phyloP scores from a whole-genome alignment of 2,329 filamentous ascomycete species.

The Epichloe bromicola region DNA sequence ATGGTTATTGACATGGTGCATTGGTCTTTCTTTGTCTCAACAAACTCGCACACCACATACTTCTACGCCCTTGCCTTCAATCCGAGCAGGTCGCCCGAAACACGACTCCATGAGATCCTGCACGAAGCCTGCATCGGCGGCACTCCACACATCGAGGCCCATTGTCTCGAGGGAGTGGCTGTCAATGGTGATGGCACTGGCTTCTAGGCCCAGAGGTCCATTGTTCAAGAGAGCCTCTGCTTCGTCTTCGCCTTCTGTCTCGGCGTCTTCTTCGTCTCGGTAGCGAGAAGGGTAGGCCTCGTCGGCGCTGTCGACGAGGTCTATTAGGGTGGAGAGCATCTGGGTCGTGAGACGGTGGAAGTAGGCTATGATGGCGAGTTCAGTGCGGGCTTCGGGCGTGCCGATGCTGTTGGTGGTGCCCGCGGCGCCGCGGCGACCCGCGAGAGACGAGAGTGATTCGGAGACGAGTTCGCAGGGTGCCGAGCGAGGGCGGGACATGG shows the following conservation, averaged over 20 bases:
- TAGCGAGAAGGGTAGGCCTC: conserved; percentile 25
- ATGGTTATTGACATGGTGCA: too few relatives aligned
- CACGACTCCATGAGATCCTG: conserved; percentile 48
- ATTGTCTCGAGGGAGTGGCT: conserved; percentile 54
- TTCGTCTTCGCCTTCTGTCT: conserved; percentile 14
- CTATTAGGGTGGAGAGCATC: conserved; percentile 48
- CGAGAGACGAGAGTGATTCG: conserved; percentile 33
- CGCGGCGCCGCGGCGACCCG: conserved; percentile 20
- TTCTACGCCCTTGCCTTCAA: conserved; percentile 57
- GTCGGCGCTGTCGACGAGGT: conserved; percentile 40
- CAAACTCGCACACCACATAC: conserved; percentile 64
- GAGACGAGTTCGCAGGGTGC: conserved; percentile 22
- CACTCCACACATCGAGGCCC: conserved; percentile 70
- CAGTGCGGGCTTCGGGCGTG: conserved; percentile 28
- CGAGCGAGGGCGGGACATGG: conserved; percentile 18
- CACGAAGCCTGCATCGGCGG: conserved; percentile 55
- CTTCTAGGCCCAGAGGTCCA: conserved; percentile 20
- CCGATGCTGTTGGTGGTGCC: neutral
- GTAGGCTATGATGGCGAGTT: conserved; percentile 66
- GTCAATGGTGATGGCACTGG: conserved; percentile 38
- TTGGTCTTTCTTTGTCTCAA: conserved; percentile 16
- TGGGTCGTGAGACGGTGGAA: conserved; percentile 64
- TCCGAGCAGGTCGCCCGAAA: conserved; percentile 49
- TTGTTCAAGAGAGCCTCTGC: conserved; percentile 12
- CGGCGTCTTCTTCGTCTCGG: conserved; percentile 23